phyloP scores from a whole-genome alignment of 2,329 filamentous ascomycete species.

The Pezicula neosporulosa region DNA sequence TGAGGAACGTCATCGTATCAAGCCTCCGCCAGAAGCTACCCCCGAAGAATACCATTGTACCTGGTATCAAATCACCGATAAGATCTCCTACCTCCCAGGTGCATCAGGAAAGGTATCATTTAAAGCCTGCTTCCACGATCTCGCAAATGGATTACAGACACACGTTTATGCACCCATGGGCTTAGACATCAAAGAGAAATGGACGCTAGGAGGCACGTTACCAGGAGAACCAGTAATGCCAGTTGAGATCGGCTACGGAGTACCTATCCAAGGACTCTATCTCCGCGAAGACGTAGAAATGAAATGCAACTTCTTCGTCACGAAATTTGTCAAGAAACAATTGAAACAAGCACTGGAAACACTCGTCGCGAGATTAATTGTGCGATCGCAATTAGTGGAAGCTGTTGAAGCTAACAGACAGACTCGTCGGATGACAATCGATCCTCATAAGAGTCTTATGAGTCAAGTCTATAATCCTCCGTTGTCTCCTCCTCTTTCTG shows the following conservation, averaged over 20 bases:
- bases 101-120: conserved; percentile 68
- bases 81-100: conserved; percentile 70
- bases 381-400: conserved; percentile 39
- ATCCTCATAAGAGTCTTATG: not conserved
- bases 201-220: conserved; percentile 68
- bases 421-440: conserved; percentile 8
- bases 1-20: conserved; percentile 63
- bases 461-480: not conserved
- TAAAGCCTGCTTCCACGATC: conserved; percentile 75
- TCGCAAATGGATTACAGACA: conserved; percentile 69
- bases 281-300: conserved; percentile 80
- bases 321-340: conserved; percentile 74
- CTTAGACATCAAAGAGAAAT: conserved; percentile 73
- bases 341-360: conserved; percentile 71
- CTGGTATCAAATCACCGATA: conserved; percentile 80
- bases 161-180: conserved; percentile 81
- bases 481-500: not conserved
- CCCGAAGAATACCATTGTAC: conserved; percentile 66
- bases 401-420: conserved; percentile 16
- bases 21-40: conserved; percentile 61
- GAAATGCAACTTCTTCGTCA: conserved; percentile 72
- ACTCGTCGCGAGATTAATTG: conserved; percentile 60
- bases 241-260: conserved; percentile 61
- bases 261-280: conserved; percentile 68
- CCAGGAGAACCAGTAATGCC: conserved; percentile 65